Evolutionary conservation across 768 basidiomycete genomes (phyloP), one percentile per base, ranked within the genome.

Genomic region (Mrakia frigida): DNA sequence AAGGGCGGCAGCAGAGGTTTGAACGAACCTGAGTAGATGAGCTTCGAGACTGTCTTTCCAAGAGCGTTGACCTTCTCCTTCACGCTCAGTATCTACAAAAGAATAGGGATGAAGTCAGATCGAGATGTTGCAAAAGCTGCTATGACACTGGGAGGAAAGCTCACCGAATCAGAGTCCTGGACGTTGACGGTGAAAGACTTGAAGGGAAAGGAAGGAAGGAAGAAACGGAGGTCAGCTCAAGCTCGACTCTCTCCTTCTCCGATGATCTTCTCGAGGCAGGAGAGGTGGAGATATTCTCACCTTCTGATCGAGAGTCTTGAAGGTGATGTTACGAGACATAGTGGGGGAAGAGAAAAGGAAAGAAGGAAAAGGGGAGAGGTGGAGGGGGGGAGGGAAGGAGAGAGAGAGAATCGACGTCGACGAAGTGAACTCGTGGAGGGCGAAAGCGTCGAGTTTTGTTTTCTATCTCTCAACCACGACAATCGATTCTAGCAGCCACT

Each of bases 251-350:
- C n/a, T 31, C 31, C 37, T 43, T 56, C 35, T 16, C 18, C 18
- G 25, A 23, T 13, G 13, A 21, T 68, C 18, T 41, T 18, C 31
- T 59, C 21, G 23, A 53, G 23, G 25, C 6, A 9, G 1, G 13
- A 31, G 68, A 39, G 28, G 14, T 4, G 11, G 41, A n/a, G n/a
- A 10, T 3, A 31, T 25, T 73, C 80, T 35, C 50, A 82, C 83
- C 82, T 84, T 95, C 83, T 96, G 93, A 84, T 94, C 91, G 21
- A 95, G 88, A 1, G 95, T 98, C 86, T 98, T 98, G 82, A 98
- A 86, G 37, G 93, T 96, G 84, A 98, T 88, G 39, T 53, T 76
- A 41, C 70, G 56, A 41, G 70, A 61, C 75, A 76, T 71, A 46
- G n/a, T n/a, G 50, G 11, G 25, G 33, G 33, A 28, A 25, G 21